Evolutionary conservation across 768 basidiomycete genomes (phyloP), one percentile per base, ranked within the genome.

Genomic region (Tricholoma terreum): DNA sequence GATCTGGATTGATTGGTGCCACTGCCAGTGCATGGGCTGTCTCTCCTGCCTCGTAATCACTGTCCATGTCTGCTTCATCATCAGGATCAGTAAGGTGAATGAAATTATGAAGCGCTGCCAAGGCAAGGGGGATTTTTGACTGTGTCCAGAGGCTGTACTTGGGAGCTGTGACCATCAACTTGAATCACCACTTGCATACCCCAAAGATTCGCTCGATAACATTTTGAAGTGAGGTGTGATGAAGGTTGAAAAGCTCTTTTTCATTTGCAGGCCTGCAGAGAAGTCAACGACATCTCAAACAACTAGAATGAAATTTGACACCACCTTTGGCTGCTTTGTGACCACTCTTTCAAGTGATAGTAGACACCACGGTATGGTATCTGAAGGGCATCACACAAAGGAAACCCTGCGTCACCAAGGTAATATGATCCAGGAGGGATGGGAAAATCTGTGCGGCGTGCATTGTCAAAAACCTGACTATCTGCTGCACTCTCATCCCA

Each of bases 241-340:
- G 63, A 3, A 80, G 66, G 65, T 78, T 80, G 57, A 69, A 79
- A 1, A 79, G 61, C 59, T 80, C 75, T 62, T 78, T 64, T 35
- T 66, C 56, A 40, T 71, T 74, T 52, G 12, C 36, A 35, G 76
- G 76, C 35, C 73, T 74, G 46, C 12, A 43, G 61, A 57, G 17
- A 51, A 30, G 48, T 24, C 49, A 34, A 60, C 49, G 54, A 52
- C 31, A 57, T 57, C 30, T 58, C 45, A 55, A 51, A 60, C 53
- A 24, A 6, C 21, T 42, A n/a, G 34, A 31, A 31, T 21, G 14
- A 31, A 5, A 38, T 52, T 4, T 27, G 50, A 31, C 12, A n/a
- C 53, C 21, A 60, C 62, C 54, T 55, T 40, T 54, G 53, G 30
- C 30, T 21, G 35, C 49, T 50, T 35, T 55, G 48, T n/a, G 17